A percentile compares a stretch with the other conserved stretches of the same genome.
Conservation (phyloP, 2,329 filamentous ascomycete species). For the Pochonia chlamydosporia region DNA sequence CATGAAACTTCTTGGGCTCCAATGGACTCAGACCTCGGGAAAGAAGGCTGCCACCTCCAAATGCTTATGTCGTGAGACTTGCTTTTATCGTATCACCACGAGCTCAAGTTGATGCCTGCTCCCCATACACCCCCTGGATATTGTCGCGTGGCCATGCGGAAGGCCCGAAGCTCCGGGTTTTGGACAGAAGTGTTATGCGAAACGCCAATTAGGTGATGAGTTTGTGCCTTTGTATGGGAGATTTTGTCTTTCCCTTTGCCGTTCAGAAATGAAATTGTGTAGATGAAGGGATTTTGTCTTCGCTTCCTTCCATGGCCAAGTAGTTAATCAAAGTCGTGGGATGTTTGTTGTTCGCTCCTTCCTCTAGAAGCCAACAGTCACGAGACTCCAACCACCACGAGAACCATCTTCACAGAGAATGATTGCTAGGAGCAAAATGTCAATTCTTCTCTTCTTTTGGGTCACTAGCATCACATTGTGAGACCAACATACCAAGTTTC, state of each 20-base stretch:
- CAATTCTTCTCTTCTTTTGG: background rate
- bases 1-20: background rate
- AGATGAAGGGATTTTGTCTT: background rate
- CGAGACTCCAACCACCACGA: too few relatives aligned
- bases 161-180: slow-evolving; percentile 6
- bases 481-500: slow-evolving; percentile 7
- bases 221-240: background rate
- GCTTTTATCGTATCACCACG: slow-evolving; percentile 5
- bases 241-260: background rate
- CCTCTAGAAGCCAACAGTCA: too few relatives aligned
- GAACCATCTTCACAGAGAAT: too few relatives aligned
- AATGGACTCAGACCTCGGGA: background rate
- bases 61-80: slow-evolving; percentile 8
- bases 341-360: too few relatives aligned
- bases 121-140: background rate
- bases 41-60: background rate
- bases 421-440: too few relatives aligned
- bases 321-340: too few relatives aligned
- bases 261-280: too few relatives aligned
- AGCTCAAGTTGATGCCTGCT: slow-evolving; percentile 1
- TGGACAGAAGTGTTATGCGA: background rate
- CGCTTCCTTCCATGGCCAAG: background rate
- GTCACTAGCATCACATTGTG: background rate
- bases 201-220: background rate
- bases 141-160: slow-evolving; percentile 8